Evolutionary conservation across 169 alveolate species (phyloP).

Genomic region (Eimeria zaria): DNA sequence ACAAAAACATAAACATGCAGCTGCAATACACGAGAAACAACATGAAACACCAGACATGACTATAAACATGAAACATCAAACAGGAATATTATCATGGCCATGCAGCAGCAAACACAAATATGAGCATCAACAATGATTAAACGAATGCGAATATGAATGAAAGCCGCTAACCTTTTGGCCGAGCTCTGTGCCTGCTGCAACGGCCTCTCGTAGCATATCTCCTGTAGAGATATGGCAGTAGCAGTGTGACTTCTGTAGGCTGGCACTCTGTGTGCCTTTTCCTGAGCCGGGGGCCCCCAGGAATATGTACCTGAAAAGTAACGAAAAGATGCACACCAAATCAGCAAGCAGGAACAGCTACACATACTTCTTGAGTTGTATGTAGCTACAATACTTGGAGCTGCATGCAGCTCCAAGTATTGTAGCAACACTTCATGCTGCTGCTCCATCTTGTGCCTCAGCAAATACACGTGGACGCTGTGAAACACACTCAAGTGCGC

Average conservation of each 20-base stretch:
- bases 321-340: background rate
- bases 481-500: too few species aligned
- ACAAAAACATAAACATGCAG: too few species aligned
- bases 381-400: background rate
- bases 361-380: background rate
- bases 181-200: slow-evolving; percentile 93
- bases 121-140: background rate
- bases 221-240: slow-evolving; percentile 94
- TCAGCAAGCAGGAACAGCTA: background rate
- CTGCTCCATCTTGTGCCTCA: too few species aligned
- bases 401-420: too few species aligned
- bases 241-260: slow-evolving; percentile 65
- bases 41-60: too few species aligned
- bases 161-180: slow-evolving; percentile 89
- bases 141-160: background rate
- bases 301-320: slow-evolving; percentile 27
- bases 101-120: background rate
- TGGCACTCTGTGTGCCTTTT: slow-evolving; percentile 85
- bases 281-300: slow-evolving; percentile 86
- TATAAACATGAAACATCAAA: too few species aligned
- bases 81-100: too few species aligned
- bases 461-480: too few species aligned
- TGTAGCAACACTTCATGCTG: background rate
- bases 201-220: slow-evolving; percentile 96
- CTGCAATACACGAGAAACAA: too few species aligned